A percentile compares a stretch with the other conserved stretches of the same genome.
Evolutionary conservation across 805 yeast species (phyloP).

Genomic region (Zygoascus tannicola): DNA sequence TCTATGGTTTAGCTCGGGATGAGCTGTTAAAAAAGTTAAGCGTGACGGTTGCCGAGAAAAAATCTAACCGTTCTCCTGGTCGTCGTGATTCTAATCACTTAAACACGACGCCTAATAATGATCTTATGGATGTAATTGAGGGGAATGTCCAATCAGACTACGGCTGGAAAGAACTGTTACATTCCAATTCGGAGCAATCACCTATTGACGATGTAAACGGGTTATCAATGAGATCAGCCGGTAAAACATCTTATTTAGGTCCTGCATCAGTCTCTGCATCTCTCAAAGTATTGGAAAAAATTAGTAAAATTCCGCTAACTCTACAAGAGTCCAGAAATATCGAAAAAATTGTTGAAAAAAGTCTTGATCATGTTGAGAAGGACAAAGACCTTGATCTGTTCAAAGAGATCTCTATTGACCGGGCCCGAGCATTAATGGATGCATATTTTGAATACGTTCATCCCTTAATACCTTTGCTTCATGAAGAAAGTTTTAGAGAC

Average conservation of each 20-base stretch:
- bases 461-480: background rate
- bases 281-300: background rate
- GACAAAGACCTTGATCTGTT: background rate
- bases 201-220: slow-evolving; percentile 3
- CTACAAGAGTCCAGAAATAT: background rate
- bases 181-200: background rate
- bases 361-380: background rate
- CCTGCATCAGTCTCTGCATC: background rate
- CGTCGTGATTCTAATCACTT: too few relatives aligned
- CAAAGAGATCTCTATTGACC: background rate
- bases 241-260: slow-evolving; percentile 1
- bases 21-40: background rate
- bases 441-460: slow-evolving; percentile 4
- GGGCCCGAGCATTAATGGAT: background rate
- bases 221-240: background rate
- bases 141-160: background rate
- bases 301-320: background rate
- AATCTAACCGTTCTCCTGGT: too few relatives aligned
- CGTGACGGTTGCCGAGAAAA: too few relatives aligned
- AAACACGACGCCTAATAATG: too few relatives aligned
- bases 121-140: background rate
- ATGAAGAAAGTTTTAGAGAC: background rate
- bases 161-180: slow-evolving; percentile 2
- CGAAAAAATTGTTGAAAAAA: background rate
- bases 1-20: background rate